Base-by-base conservation (phyloP, 129 eudicot species). In the Sambucus nigra region DNA sequence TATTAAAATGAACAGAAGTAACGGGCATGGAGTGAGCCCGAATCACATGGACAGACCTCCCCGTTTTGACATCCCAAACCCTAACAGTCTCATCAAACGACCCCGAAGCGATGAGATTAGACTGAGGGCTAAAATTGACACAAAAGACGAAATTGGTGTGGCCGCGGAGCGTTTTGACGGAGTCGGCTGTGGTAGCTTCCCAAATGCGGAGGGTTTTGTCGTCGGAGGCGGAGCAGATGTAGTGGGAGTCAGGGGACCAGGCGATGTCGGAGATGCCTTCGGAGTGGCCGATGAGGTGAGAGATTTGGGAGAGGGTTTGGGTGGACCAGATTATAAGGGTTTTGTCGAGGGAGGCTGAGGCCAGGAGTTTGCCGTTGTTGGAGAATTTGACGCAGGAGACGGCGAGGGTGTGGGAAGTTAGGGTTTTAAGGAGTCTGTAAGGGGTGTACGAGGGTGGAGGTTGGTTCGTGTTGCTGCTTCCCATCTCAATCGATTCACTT, bases 41-140 rank as follows among this genome's bases (percentile, higher is more conserved):
- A 2, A 42, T 2, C 19, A 42, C 48, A 7, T 42, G 15, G 17
- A 42, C 15, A 7, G 17, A 15, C 20, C n/a, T 15, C 1, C 48
- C 48, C 19, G 48, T 13, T 20, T 15, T 42, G 2, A 42, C 48
- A 7, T 42, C 99, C 99, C 99, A 91, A 32, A 91, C 80, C 71
- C 99, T 63, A 18, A 91, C 64, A 2, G 95, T 85, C 48, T 42
- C 48, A 16, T 42, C 48, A 7, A 42, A 42, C 21, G 48, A 42
- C 5, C 48, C 48, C 19, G 48, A 42, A 2, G 16, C 48, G 7
- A 42, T 42, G 17, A 42, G 15, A n/a, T 42, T 42, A 20, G 48
- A 42, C 20, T 42, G 48, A 15, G 48, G 48, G 1, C n/a, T 42
- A 20, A 14, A 42, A 7, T 16, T 16, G 48, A 42, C 19, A 4